Conservation (phyloP, 208 protist species). For the Leishmania turanica region DNA sequence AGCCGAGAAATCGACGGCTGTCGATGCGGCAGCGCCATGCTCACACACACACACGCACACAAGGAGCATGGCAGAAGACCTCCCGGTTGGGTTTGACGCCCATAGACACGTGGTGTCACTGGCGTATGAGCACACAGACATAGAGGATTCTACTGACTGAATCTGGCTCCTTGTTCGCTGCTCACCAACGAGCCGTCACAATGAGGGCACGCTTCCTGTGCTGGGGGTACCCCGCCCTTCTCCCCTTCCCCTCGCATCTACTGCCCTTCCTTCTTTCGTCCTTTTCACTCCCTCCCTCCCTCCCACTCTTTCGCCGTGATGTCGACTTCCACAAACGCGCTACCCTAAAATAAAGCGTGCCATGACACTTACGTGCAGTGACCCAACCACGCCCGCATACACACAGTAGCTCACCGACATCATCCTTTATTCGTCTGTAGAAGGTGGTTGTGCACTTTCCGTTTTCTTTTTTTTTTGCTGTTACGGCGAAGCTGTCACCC, state of each 20-base stretch:
- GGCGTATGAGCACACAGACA: neutral
- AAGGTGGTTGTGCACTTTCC: neutral
- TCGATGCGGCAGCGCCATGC: neutral
- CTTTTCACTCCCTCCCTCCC: neutral
- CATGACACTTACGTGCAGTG: neutral
- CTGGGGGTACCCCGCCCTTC: too few relatives aligned
- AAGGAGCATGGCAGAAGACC: too few relatives aligned
- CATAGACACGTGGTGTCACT: neutral
- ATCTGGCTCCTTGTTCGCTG: neutral
- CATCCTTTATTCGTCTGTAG: neutral
- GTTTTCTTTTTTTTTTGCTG: neutral
- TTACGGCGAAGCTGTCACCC: neutral
- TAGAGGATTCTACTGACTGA: neutral
- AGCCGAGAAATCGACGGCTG: neutral
- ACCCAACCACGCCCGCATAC: neutral
- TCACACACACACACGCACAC: too few relatives aligned
- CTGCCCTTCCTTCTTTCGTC: neutral
- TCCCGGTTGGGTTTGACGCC: neutral
- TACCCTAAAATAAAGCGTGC: too few relatives aligned
- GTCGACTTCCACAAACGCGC: neutral
- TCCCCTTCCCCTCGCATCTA: neutral
- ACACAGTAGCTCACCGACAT: neutral
- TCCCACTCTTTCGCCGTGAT: neutral
- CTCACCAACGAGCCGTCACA: neutral
- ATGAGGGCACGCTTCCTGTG: neutral